These are phyloP conservation scores for Tagetes patula DNA, from an alignment of 129 eudicot species.

Conservation along the genomic window DNA sequence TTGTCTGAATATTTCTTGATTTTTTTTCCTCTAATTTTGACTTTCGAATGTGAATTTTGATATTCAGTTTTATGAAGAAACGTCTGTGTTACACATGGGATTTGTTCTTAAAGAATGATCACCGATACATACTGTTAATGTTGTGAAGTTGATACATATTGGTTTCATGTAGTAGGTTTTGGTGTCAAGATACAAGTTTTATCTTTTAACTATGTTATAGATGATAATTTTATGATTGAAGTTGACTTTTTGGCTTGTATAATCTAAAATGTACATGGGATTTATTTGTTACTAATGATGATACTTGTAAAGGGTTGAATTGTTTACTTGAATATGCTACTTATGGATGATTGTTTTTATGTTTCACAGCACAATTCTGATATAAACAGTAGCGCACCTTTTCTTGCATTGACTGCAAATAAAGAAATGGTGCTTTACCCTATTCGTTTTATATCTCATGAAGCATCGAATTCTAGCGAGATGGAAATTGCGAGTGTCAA, in stretches of 20 bases:
- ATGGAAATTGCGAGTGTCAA: conserved; percentile 37
- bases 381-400: conserved; percentile 40
- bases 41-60: conserved; percentile 9
- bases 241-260: neutral
- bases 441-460: conserved; percentile 39
- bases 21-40: neutral
- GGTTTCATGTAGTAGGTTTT: conserved; percentile 13
- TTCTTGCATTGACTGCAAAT: conserved; percentile 50
- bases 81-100: conserved; percentile 11
- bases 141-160: neutral
- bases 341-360: conserved; percentile 3
- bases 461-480: conserved; percentile 37
- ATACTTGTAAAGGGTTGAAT: conserved; percentile 1
- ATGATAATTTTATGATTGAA: conserved; percentile 10
- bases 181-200: conserved; percentile 3
- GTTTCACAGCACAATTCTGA: conserved; percentile 54
- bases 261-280: neutral
- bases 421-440: conserved; percentile 60
- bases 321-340: neutral
- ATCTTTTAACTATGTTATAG: neutral
- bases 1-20: neutral
- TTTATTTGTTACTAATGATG: neutral
- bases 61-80: neutral
- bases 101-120: conserved; percentile 7
- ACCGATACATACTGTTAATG: neutral